phyloP scores from a whole-genome alignment of 768 basidiomycete genomes.

The Paxillus involutus region DNA sequence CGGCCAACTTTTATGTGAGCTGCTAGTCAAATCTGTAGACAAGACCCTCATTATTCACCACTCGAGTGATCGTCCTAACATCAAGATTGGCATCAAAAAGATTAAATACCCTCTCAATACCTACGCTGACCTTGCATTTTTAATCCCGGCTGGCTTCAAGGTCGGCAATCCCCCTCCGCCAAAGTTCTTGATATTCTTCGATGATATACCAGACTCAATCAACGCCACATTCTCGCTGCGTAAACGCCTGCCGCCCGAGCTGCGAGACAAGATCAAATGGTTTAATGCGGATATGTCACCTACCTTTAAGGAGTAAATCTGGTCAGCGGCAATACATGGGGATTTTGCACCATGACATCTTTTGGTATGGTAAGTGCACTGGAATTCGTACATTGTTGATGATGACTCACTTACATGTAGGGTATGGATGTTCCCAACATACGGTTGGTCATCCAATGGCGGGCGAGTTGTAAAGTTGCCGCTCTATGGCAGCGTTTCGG shows the following conservation, averaged over 20 bases:
- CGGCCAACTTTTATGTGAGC: slow-evolving; percentile 15
- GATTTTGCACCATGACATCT: slow-evolving; percentile 29
- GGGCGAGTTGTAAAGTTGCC: slow-evolving; percentile 18
- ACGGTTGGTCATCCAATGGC: slow-evolving; percentile 35
- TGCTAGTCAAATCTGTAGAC: background rate
- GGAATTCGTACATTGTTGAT: too few species aligned
- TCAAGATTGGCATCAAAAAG: slow-evolving; percentile 13
- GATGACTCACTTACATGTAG: slow-evolving; percentile 14
- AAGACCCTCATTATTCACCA: background rate
- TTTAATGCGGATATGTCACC: slow-evolving; percentile 22
- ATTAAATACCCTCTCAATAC: slow-evolving; percentile 14
- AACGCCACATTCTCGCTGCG: slow-evolving; percentile 10
- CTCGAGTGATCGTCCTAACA: slow-evolving; percentile 17
- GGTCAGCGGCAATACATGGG: slow-evolving; percentile 20
- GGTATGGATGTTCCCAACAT: slow-evolving; percentile 37
- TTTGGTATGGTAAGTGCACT: slow-evolving; percentile 35
- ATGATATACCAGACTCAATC: slow-evolving; percentile 20
- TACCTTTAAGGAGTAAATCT: slow-evolving; percentile 19
- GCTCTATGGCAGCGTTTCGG: slow-evolving; percentile 37
- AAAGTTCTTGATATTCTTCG: slow-evolving; percentile 29
- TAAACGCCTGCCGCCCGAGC: slow-evolving; percentile 5
- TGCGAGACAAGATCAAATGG: slow-evolving; percentile 18
- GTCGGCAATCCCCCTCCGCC: slow-evolving; percentile 3
- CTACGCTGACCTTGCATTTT: slow-evolving; percentile 15
- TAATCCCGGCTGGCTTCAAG: slow-evolving; percentile 11